A percentile compares a stretch with the other conserved stretches of the same genome.
Evolutionary conservation across 2,329 filamentous ascomycete genomes (phyloP).

Genomic region (Teratosphaeriaceae sp.): DNA sequence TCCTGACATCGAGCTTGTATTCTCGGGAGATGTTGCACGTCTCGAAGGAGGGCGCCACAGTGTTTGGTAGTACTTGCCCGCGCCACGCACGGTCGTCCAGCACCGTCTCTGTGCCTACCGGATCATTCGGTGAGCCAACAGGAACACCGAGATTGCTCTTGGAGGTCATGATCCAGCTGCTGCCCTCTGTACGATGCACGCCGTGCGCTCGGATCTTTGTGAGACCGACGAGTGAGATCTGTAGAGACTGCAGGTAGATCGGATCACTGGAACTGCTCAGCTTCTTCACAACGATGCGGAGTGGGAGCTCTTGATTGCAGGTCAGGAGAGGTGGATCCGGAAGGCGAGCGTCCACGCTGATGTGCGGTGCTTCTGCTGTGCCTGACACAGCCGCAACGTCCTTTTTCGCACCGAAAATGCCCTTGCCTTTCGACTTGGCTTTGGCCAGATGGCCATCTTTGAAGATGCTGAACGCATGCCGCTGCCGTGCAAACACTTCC

Average conservation of each 20-base stretch:
- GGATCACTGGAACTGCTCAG: slow-evolving; percentile 61
- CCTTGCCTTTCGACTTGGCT: slow-evolving; percentile 47
- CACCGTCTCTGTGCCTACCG: slow-evolving; percentile 46
- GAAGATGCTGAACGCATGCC: slow-evolving; percentile 49
- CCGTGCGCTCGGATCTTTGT: slow-evolving; percentile 77
- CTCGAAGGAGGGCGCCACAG: slow-evolving; percentile 76
- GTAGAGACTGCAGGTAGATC: slow-evolving; percentile 69
- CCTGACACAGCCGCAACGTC: slow-evolving; percentile 18
- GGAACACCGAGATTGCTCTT: slow-evolving; percentile 65
- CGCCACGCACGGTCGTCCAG: slow-evolving; percentile 65
- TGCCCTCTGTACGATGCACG: slow-evolving; percentile 61
- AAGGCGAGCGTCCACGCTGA: slow-evolving; percentile 75
- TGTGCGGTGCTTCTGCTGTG: slow-evolving; percentile 42
- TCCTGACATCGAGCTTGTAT: slow-evolving; percentile 77
- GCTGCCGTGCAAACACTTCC: slow-evolving; percentile 77
- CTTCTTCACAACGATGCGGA: slow-evolving; percentile 74
- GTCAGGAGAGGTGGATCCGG: slow-evolving; percentile 85
- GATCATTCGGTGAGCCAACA: slow-evolving; percentile 50
- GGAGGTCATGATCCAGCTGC: slow-evolving; percentile 69
- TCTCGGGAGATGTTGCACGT: slow-evolving; percentile 79
- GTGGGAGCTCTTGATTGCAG: slow-evolving; percentile 76
- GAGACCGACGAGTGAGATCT: slow-evolving; percentile 73
- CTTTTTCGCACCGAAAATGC: slow-evolving; percentile 49
- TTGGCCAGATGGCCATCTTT: slow-evolving; percentile 4
- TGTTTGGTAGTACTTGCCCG: slow-evolving; percentile 66